Evolutionary conservation across 179 eudicot species (phyloP), one percentile per base, ranked within the genome.

Genomic region (Gypsophila paniculata): DNA sequence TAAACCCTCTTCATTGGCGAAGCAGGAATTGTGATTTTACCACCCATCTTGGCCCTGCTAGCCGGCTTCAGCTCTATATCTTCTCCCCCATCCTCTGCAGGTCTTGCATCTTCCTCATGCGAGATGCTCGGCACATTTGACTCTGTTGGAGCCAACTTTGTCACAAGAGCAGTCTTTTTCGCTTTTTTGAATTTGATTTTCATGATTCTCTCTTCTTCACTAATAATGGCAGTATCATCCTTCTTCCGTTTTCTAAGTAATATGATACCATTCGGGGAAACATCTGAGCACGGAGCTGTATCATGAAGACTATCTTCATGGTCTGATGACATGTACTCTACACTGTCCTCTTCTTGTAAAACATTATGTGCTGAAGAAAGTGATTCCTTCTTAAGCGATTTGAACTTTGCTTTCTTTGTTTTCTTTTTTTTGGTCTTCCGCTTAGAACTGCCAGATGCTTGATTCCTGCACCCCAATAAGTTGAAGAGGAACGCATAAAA

Each of bases 351-450:
- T 67, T 85, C 90, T 64, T 86, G 82, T 22, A 59, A 61, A 71
- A 80, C 70, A 61, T 78, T 79, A 55, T 86, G 54, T 34, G 84
- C 81, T 48, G 88, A 84, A 72, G 85, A 81, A 74, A 90, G 73
- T 71, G 97, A 83, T 63, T 83, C 91, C 79, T 86, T 87, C 81
- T 86, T 90, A 77, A 95, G 80, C 61, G 96, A 95, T 78, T 87
- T 92, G 76, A 92, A 90, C 83, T 92, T 95, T 53, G 93, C 72
- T 82, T 95, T 95, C 88, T 90, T 95, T 9, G 82, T 44, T 66
- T 92, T 95, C 88, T 89, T 84, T 79, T 81, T 95, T 86, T 87
- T 94, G 46, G 90, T 67, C 84, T 91, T 94, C 34, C 83, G 72
- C 77, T 86, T 92, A 62, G 84, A 69, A 77, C 76, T 77, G 70